Percentiles rank a stretch among this genome's conserved stretches.
phyloP scores from a whole-genome alignment of 2,329 filamentous ascomycete genomes.

The Neurospora crassa region DNA sequence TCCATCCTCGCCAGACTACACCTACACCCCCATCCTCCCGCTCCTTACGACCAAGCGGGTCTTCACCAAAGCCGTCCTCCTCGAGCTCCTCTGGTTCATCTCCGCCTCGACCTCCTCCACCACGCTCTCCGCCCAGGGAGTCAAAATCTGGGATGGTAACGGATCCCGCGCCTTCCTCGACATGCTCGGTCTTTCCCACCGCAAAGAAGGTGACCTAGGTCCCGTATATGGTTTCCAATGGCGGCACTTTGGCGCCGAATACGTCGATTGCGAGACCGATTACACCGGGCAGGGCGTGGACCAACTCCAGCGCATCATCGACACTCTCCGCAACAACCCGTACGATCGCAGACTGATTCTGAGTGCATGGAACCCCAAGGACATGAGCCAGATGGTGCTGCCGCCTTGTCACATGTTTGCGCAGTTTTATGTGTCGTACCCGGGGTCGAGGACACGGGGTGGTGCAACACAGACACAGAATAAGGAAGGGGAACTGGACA shows the following conservation, averaged over 20 bases:
- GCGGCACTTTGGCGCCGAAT: slow-evolving; percentile 94
- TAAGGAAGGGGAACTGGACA: slow-evolving; percentile 17
- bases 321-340: slow-evolving; percentile 73
- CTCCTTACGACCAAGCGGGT: slow-evolving; percentile 97
- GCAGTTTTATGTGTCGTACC: slow-evolving; percentile 85
- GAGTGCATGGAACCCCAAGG: slow-evolving; percentile 86
- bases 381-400: slow-evolving; percentile 79
- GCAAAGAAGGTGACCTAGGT: slow-evolving; percentile 80
- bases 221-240: slow-evolving; percentile 98
- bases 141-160: slow-evolving; percentile 99
- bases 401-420: slow-evolving; percentile 98
- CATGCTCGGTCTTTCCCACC: slow-evolving; percentile 68
- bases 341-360: slow-evolving; percentile 88
- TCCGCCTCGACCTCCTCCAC: slow-evolving; percentile 72
- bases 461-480: background rate
- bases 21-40: slow-evolving; percentile 60
- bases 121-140: slow-evolving; percentile 65
- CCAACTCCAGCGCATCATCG: slow-evolving; percentile 82
- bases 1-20: background rate
- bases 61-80: slow-evolving; percentile 80
- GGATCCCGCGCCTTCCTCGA: slow-evolving; percentile 87
- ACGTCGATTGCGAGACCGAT: slow-evolving; percentile 67
- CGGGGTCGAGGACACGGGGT: slow-evolving; percentile 24
- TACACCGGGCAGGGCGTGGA: slow-evolving; percentile 87
- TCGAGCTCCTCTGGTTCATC: slow-evolving; percentile 94